Conservation (phyloP, 2,329 filamentous ascomycete species). For the Dactylella cylindrospora region DNA sequence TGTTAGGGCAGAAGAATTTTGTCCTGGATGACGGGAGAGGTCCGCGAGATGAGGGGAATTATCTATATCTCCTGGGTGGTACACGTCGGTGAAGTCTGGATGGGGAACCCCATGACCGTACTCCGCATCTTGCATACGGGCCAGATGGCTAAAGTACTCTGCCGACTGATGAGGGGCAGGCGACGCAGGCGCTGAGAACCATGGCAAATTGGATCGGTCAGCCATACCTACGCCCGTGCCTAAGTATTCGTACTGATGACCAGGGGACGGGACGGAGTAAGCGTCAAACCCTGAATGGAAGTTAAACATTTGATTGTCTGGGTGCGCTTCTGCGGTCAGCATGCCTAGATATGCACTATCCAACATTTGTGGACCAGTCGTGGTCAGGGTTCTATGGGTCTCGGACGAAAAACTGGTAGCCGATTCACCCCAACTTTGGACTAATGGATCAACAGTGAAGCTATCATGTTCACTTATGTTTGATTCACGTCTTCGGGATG, state of each 20-base stretch:
- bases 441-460: slow-evolving; percentile 41
- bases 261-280: slow-evolving; percentile 42
- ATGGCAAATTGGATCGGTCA: slow-evolving; percentile 45
- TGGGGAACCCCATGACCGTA: slow-evolving; percentile 42
- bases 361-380: slow-evolving; percentile 42
- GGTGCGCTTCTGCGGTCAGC: slow-evolving; percentile 44
- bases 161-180: slow-evolving; percentile 42
- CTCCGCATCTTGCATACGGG: slow-evolving; percentile 44
- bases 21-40: slow-evolving; percentile 36
- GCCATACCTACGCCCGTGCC: slow-evolving; percentile 41
- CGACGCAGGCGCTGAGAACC: slow-evolving; percentile 44
- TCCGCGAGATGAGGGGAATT: slow-evolving; percentile 41
- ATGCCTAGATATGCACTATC: slow-evolving; percentile 45
- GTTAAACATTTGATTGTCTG: slow-evolving; percentile 42
- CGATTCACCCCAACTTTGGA: slow-evolving; percentile 39
- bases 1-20: slow-evolving; percentile 28
- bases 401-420: slow-evolving; percentile 36
- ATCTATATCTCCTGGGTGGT: slow-evolving; percentile 44
- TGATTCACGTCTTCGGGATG: slow-evolving; percentile 40
- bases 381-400: slow-evolving; percentile 38
- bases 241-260: slow-evolving; percentile 45
- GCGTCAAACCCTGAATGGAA: slow-evolving; percentile 43
- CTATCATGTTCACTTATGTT: slow-evolving; percentile 40
- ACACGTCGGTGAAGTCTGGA: slow-evolving; percentile 44
- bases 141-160: slow-evolving; percentile 41